Conservation (phyloP, 169 alveolate species). For the Cryptosporidium xiaoi region DNA sequence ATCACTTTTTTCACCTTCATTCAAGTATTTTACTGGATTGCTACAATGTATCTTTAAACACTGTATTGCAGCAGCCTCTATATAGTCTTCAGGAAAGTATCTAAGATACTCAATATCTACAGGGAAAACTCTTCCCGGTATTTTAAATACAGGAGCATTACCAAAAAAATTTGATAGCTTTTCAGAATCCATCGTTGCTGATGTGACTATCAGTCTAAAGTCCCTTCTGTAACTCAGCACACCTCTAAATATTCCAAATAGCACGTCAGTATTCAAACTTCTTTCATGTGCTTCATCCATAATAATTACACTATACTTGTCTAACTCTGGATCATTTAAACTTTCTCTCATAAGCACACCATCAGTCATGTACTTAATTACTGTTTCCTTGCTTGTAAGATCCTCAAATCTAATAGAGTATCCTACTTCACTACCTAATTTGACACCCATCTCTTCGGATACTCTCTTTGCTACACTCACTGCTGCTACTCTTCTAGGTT, state of each 20-base stretch:
- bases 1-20: conserved; percentile 88
- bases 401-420: conserved; percentile 99
- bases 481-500: conserved; percentile 99
- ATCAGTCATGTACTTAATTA: conserved; percentile 99
- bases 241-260: conserved; percentile 97
- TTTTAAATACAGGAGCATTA: conserved; percentile 96
- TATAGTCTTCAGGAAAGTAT: conserved; percentile 96
- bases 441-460: conserved; percentile 96
- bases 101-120: conserved; percentile 94
- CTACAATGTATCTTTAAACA: conserved; percentile 95
- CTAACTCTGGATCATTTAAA: conserved; percentile 97
- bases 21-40: conserved; percentile 84
- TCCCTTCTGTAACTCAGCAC: conserved; percentile 96
- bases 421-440: conserved; percentile 97
- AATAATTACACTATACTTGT: conserved; percentile 95
- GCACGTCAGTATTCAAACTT: conserved; percentile 98
- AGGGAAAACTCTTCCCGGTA: conserved; percentile 99
- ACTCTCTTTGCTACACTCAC: conserved; percentile 99
- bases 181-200: conserved; percentile 99
- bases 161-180: conserved; percentile 98
- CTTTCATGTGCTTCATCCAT: conserved; percentile 99
- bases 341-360: conserved; percentile 99
- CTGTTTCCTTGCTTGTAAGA: conserved; percentile 92
- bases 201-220: conserved; percentile 96
- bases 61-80: conserved; percentile 98